phyloP scores from a whole-genome alignment of 371 early-diverging fungal species.

The Lichtheimia ramosa region DNA sequence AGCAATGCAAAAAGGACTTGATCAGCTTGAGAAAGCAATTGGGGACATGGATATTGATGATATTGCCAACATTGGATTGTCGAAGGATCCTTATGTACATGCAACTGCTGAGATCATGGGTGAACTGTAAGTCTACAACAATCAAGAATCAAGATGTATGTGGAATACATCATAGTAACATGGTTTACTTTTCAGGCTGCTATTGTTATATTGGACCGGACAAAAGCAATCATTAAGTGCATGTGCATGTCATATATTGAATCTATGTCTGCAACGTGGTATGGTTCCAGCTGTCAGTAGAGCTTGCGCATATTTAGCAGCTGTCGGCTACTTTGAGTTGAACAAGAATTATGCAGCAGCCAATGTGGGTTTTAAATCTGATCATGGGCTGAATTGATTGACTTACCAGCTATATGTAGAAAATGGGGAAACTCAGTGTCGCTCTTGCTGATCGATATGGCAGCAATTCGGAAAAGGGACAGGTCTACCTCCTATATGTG shows the following conservation, averaged over 20 bases:
- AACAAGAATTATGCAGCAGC: slow-evolving; percentile 24
- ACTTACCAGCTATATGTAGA: slow-evolving; percentile 9
- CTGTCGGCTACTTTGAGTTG: slow-evolving; percentile 26
- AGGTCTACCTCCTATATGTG: slow-evolving; percentile 26
- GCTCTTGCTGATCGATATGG: slow-evolving; percentile 25
- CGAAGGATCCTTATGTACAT: slow-evolving; percentile 25
- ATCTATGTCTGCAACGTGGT: slow-evolving; percentile 28
- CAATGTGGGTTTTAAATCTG: not conserved
- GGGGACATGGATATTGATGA: slow-evolving; percentile 18
- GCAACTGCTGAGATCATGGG: slow-evolving; percentile 34
- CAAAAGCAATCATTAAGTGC: slow-evolving; percentile 29
- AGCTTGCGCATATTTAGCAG: slow-evolving; percentile 25
- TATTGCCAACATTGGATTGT: slow-evolving; percentile 14
- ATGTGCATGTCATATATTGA: slow-evolving; percentile 29
- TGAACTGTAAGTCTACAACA: slow-evolving; percentile 29
- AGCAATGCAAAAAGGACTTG: slow-evolving; percentile 20
- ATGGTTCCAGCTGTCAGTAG: slow-evolving; percentile 24
- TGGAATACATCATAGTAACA: not conserved
- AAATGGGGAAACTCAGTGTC: slow-evolving; percentile 32
- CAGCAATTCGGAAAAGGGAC: slow-evolving; percentile 31
- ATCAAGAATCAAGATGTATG: not conserved
- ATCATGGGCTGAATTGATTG: too few relatives aligned
- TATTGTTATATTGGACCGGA: slow-evolving; percentile 38
- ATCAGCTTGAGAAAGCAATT: slow-evolving; percentile 11
- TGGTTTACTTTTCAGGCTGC: slow-evolving; percentile 14